Base-by-base conservation (phyloP, 2,329 filamentous ascomycete species). In the Pezicula rhizophila region DNA sequence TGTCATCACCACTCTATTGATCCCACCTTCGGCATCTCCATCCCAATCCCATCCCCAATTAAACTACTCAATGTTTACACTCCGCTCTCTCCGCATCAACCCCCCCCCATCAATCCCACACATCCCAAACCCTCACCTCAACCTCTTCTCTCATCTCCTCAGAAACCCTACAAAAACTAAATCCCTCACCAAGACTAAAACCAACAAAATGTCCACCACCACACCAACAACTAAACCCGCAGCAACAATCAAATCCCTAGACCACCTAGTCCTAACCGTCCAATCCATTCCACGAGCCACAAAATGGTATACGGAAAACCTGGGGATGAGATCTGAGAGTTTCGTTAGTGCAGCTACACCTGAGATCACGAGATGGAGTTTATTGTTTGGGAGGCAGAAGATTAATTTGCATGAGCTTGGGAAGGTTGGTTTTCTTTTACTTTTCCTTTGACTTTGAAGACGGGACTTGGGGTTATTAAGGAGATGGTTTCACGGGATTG, bases 211-310 rank as follows among this genome's bases (percentile, higher is more conserved):
- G 28, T 31, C 28, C 28, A 10, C 37, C 23, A 26, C 4, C 34
- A 25, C 18, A 11, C 34, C 45, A 18, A n/a, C 25, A 39, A 26
- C 8, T 15, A 25, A 8, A 11, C 34, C 45, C 8, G 26, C 25
- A 39, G 45, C 37, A 17, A 55, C 44, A 15, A 54, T 59, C 26
- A 54, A 48, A 44, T 60, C 59, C 14, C 55, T 84, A 12, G 79
- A 84, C 61, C 80, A 84, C 55, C 64, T 84, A 8, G 79, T 84
- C 51, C 68, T 84, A 15, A 84, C 80, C 1, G 78, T 78, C 52
- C 66, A 67, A 35, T 71, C 71, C 49, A 68, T 82, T 4, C 60
- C 69, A 5, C 65, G 65, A 8, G 79, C 77, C 0, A 67, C 75
- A 26, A 57, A 67, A 33, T 84, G 79, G 70, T 84, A 83, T 66